Evolutionary conservation across 768 basidiomycete species (phyloP), one percentile per base, ranked within the genome.

Genomic region (Hemileccinum impolitum): DNA sequence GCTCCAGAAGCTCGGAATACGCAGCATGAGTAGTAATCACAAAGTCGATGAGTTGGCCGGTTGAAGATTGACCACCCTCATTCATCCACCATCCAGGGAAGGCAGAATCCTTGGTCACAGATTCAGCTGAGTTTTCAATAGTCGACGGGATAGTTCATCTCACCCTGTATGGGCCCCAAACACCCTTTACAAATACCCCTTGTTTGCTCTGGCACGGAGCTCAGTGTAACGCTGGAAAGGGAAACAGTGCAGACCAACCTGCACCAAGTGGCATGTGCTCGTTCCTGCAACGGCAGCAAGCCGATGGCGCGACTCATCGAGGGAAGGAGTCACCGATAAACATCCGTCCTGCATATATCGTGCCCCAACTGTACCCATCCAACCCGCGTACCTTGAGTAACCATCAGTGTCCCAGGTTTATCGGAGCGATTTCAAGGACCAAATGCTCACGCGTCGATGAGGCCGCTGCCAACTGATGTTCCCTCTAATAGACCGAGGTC

Each of bases 51-150:
- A 98, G 78, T 84, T 64, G 43, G n/a, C 96, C 96, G 0, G 96
- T 99, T 1, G 94, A 94, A 8, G 94, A 96, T 69, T 99, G 96
- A 2, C 96, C 96, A 34, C 95, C 96, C 70, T 99, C 96, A 61
- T 94, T 99, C 93, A 97, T 96, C 96, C 95, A 99, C 87, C 91
- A 94, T 15, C 86, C 92, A 37, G 84, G 84, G 70, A 97, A 94
- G 28, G 94, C 78, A 6, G 92, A 85, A 61, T 97, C 86, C 81
- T 90, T 55, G 41, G 26, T 28, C 36, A 53, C 6, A 17, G 17
- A 37, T 14, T 54, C 28, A 47, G 36, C 6, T 54, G 39, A 15
- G 15, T 26, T n/a, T 3, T 39, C 30, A 18, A 18, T 40, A 6
- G 18, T n/a, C 10, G 23, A 42, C 34, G 50, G 43, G 39, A 18